Conservation (phyloP, 441 rosid genomes). For the Viola pubescens region DNA sequence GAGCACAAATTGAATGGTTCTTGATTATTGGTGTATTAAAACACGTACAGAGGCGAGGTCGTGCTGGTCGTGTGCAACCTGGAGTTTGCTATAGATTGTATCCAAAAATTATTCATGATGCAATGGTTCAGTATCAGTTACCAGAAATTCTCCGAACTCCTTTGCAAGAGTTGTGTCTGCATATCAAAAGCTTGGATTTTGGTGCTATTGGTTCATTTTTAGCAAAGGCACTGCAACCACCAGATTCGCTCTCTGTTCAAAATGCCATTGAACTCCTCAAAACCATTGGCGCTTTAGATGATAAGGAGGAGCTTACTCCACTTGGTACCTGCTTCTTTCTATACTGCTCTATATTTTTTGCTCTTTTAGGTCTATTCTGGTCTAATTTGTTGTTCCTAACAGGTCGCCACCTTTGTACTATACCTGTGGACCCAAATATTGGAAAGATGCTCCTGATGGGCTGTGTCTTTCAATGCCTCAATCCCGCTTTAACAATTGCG, state of each 20-base stretch:
- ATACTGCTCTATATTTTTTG: background rate
- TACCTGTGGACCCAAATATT: slow-evolving; percentile 85
- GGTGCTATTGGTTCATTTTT: slow-evolving; percentile 78
- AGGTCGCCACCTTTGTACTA: slow-evolving; percentile 81
- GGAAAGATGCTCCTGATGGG: slow-evolving; percentile 98
- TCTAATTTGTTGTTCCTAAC: slow-evolving; percentile 19
- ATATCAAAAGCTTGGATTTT: slow-evolving; percentile 87
- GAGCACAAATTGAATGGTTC: slow-evolving; percentile 1
- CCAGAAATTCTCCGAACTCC: slow-evolving; percentile 97
- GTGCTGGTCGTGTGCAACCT: slow-evolving; percentile 95
- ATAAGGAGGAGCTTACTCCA: slow-evolving; percentile 77
- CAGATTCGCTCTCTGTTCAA: slow-evolving; percentile 87
- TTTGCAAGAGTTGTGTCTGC: slow-evolving; percentile 81
- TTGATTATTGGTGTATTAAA: slow-evolving; percentile 19
- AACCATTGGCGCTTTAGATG: slow-evolving; percentile 85
- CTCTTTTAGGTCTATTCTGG: slow-evolving; percentile 13
- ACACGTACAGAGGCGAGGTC: slow-evolving; percentile 73
- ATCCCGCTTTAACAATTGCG: slow-evolving; percentile 93
- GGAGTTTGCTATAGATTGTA: slow-evolving; percentile 90
- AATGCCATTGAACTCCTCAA: slow-evolving; percentile 94
- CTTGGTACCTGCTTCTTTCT: slow-evolving; percentile 51
- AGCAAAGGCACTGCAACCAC: slow-evolving; percentile 96
- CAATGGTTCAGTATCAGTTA: slow-evolving; percentile 71
- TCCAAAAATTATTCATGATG: slow-evolving; percentile 73
- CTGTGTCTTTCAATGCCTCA: slow-evolving; percentile 81